These are phyloP conservation scores for Bonia amplexicaulis DNA, from an alignment of 176 grass and related monocot species.

Conservation along the genomic window DNA sequence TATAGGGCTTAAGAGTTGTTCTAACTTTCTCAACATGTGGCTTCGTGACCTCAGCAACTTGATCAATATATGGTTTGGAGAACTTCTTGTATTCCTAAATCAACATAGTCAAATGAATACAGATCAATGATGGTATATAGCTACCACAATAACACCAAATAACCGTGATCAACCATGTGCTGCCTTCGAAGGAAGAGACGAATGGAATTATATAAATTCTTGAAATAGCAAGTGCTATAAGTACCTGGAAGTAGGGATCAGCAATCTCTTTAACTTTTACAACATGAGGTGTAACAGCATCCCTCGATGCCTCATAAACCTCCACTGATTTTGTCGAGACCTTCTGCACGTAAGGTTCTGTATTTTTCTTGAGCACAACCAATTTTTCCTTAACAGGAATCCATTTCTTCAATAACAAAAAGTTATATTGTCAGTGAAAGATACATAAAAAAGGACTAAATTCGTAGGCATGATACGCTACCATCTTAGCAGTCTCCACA, in stretches of 20 bases:
- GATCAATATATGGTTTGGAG: slow-evolving; percentile 86
- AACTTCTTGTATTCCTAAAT: slow-evolving; percentile 75
- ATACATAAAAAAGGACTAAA: slow-evolving; percentile 14
- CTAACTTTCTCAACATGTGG: slow-evolving; percentile 81
- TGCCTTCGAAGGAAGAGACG: not conserved
- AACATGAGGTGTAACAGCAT: slow-evolving; percentile 46
- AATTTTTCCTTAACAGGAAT: slow-evolving; percentile 76
- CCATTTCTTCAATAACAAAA: slow-evolving; percentile 72
- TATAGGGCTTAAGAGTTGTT: slow-evolving; percentile 65
- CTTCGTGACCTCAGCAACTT: slow-evolving; percentile 80
- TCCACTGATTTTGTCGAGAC: slow-evolving; percentile 63
- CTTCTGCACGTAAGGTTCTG: slow-evolving; percentile 61
- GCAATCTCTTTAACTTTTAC: slow-evolving; percentile 56
- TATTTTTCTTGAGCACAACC: slow-evolving; percentile 52
- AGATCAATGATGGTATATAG: slow-evolving; percentile 15
- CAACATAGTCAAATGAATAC: slow-evolving; percentile 19
- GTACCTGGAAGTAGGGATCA: slow-evolving; percentile 84
- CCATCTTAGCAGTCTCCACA: slow-evolving; percentile 62
- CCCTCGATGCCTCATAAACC: slow-evolving; percentile 58
- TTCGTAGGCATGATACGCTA: slow-evolving; percentile 17
- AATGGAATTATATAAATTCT: not conserved
- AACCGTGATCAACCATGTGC: not conserved
- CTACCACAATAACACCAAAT: not conserved
- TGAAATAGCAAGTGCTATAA: not conserved
- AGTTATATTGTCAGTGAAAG: slow-evolving; percentile 20